These are phyloP conservation scores for Dinochytrium kinnereticum DNA, from an alignment of 371 early-diverging fungal species.

Conservation along the genomic window DNA sequence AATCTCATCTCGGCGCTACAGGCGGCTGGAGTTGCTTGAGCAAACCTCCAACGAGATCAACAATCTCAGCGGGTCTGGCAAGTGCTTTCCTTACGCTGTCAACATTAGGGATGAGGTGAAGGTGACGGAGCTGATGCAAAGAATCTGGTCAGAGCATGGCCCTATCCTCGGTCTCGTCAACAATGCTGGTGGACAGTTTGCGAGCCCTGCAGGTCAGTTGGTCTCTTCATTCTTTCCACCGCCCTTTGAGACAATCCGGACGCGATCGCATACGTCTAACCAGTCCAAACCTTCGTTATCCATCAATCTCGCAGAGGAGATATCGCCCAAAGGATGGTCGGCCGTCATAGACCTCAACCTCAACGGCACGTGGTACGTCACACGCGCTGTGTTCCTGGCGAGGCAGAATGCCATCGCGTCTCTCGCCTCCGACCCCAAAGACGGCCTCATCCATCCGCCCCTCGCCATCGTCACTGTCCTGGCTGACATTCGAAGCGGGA, in stretches of 20 bases:
- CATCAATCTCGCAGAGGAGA: slow-evolving; percentile 33
- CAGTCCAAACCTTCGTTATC: neutral
- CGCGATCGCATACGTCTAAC: too few species aligned
- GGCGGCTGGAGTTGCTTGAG: slow-evolving; percentile 45
- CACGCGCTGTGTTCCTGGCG: slow-evolving; percentile 28
- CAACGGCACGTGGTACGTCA: slow-evolving; percentile 58
- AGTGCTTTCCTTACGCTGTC: slow-evolving; percentile 44
- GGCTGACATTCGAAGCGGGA: slow-evolving; percentile 55
- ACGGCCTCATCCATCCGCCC: slow-evolving; percentile 47
- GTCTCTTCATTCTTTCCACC: neutral
- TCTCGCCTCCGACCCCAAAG: neutral
- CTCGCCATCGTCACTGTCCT: slow-evolving; percentile 55
- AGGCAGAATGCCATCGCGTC: neutral
- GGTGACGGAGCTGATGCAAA: slow-evolving; percentile 38
- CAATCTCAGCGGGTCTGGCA: slow-evolving; percentile 35
- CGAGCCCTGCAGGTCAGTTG: slow-evolving; percentile 30
- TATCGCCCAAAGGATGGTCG: slow-evolving; percentile 52
- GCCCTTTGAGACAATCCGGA: too few species aligned
- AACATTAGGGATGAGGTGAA: slow-evolving; percentile 52
- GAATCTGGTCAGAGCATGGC: slow-evolving; percentile 49
- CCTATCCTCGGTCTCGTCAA: slow-evolving; percentile 56
- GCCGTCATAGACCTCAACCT: slow-evolving; percentile 62
- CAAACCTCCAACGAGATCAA: slow-evolving; percentile 47
- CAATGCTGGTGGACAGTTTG: slow-evolving; percentile 61
- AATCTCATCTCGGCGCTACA: neutral